Evolutionary conservation across 169 alveolate genomes (phyloP).

Genomic region (Eimeria sp.): DNA sequence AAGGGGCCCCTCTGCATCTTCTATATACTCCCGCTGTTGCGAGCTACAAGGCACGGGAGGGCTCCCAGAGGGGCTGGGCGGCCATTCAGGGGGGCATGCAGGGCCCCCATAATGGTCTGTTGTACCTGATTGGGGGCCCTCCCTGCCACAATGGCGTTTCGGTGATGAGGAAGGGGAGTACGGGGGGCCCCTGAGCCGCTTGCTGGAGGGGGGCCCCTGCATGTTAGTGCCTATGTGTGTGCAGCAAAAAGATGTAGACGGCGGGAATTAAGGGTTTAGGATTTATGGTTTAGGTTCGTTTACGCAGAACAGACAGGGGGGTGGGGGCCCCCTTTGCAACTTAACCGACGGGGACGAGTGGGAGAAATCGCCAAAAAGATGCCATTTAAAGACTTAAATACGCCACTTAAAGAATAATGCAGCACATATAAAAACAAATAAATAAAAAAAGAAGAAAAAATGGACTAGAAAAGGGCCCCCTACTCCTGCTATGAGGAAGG

Average conservation of each 20-base stretch:
- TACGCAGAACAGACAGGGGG: background rate
- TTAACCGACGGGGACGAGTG: too few species aligned
- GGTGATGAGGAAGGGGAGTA: background rate
- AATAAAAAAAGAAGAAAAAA: too few species aligned
- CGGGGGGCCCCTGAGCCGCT: constrained; percentile 4
- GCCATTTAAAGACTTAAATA: too few species aligned
- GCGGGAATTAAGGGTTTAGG: background rate
- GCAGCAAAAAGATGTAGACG: background rate
- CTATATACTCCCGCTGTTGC: too few species aligned
- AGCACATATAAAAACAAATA: too few species aligned
- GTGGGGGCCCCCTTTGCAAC: background rate
- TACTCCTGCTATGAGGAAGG: background rate
- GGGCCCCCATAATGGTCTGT: background rate
- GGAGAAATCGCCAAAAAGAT: too few species aligned
- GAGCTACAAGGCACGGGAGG: background rate
- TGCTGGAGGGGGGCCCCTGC: background rate
- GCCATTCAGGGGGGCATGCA: background rate
- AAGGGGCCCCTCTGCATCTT: background rate
- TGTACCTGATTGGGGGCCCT: background rate
- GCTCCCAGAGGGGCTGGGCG: background rate
- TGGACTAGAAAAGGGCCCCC: too few species aligned
- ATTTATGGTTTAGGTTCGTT: background rate
- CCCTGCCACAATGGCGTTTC: background rate
- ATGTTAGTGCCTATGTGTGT: background rate
- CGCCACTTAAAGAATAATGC: too few species aligned